Evolutionary conservation across 306 rosid species (phyloP), one percentile per base, ranked within the genome.

Genomic region (Arachis stenosperma): DNA sequence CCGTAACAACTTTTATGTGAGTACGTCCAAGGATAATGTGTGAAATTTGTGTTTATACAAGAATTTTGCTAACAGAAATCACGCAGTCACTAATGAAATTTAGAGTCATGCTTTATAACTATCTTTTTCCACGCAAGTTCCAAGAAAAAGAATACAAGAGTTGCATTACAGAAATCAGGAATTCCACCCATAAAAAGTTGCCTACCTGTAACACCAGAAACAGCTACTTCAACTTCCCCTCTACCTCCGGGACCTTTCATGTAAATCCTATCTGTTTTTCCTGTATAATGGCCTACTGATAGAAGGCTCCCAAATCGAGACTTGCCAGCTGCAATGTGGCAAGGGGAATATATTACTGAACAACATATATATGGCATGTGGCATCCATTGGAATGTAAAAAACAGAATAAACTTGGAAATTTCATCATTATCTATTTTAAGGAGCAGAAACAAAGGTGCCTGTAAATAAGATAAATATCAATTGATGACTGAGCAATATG

Each of bases 161-260:
- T 75, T 46, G 36, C 76, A 79, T 66, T 15, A 61, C 42, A 78
- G 76, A 70, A 42, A 66, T 71, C 62, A 5, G 71, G 52, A 79
- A 68, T 50, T 61, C 70, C 36, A 76, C 43, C 14, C 40, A 63
- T 37, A 40, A 71, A 75, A 71, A 33, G 48, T 65, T 57, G 50
- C 78, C 73, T 71, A 89, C 97, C 99, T 82, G 76, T 85, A 76
- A 94, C 96, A 73, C 99, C 90, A 52, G 99, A 94, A 84, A 94
- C 99, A 47, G 99, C 99, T 66, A 91, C 98, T 86, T 94, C 99
- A 90, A 94, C 96, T 83, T 94, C 99, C 42, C 99, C 98, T n/a
- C 95, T 87, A 67, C 99, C 99, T 73, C 96, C 99, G 11, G 99
- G 99, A 75, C 99, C 99, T 87, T 83, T 94, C 99, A 94, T 94